These are phyloP conservation scores for Persicaria maculosa DNA, from an alignment of 148 eudicot species.

Conservation along the genomic window DNA sequence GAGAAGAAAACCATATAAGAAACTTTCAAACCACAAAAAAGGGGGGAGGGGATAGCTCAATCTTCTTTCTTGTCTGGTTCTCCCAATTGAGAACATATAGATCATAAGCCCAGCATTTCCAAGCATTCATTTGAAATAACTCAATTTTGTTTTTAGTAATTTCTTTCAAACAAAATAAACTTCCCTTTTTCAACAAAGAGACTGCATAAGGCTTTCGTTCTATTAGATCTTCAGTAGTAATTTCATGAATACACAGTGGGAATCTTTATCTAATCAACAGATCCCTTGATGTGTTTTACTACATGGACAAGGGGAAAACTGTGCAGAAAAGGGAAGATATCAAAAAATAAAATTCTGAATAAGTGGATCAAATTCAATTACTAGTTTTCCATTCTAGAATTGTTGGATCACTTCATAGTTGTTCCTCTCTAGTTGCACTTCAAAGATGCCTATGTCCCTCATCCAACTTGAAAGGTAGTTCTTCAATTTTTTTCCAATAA, in stretches of 20 bases:
- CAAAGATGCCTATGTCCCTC: background rate
- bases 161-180: too few relatives aligned
- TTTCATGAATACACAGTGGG: background rate
- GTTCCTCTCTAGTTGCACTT: background rate
- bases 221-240: background rate
- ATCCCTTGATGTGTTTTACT: background rate
- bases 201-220: background rate
- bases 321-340: background rate
- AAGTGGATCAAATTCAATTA: background rate
- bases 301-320: background rate
- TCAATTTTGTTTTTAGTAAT: background rate
- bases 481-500: background rate
- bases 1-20: background rate
- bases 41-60: background rate
- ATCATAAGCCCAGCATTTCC: conserved; percentile 1
- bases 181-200: background rate
- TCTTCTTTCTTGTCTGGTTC: background rate
- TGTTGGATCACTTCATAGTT: background rate
- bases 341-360: background rate
- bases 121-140: background rate
- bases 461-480: background rate
- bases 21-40: background rate
- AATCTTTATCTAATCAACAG: background rate
- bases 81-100: background rate
- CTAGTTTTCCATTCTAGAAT: background rate